phyloP scores from a whole-genome alignment of 345 rosid genomes.

The Clarkia xantiana region DNA sequence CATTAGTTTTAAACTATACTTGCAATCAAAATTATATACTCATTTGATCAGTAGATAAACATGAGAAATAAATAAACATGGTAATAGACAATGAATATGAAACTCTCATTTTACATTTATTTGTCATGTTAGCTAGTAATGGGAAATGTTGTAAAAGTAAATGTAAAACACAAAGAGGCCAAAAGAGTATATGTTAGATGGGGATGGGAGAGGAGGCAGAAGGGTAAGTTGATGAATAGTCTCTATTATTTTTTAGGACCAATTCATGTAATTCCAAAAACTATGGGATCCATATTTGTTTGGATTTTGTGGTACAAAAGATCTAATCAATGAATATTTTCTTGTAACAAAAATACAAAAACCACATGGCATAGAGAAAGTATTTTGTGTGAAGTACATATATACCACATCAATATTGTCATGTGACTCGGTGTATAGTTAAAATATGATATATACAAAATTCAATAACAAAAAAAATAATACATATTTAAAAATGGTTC shows the following conservation, averaged over 20 bases:
- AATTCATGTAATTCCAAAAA: not conserved
- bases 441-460: not conserved
- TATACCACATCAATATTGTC: not conserved
- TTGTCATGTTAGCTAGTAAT: no score
- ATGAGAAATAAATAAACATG: no score
- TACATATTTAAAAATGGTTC: not conserved
- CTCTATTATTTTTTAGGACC: not conserved
- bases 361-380: no score
- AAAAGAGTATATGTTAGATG: not conserved
- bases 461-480: not conserved
- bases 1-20: no score
- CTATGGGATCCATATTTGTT: not conserved
- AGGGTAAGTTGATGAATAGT: not conserved
- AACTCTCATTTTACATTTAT: no score
- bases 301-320: not conserved
- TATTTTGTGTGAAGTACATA: not conserved
- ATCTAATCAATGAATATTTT: not conserved
- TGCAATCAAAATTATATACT: no score
- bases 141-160: no score
- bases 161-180: no score
- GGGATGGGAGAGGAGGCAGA: constrained; percentile 3
- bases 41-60: no score
- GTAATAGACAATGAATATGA: no score
- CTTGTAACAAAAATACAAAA: not conserved
- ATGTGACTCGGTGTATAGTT: not conserved